Base-by-base conservation (phyloP, 768 basidiomycete genomes). In the Boletus reticulatus region DNA sequence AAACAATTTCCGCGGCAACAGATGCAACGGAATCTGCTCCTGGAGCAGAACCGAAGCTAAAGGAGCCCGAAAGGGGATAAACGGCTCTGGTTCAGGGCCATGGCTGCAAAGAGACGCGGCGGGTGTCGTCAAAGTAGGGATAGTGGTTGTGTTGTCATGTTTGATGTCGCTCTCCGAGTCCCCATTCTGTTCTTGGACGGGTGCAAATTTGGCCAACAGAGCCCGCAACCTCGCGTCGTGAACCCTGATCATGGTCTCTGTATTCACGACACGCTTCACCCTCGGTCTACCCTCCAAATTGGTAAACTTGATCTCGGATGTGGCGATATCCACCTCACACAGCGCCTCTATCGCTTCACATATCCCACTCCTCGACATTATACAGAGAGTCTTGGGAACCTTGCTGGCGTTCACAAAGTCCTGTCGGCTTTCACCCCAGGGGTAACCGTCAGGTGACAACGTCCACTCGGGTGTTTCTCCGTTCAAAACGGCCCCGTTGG, bases 1-100 rank as follows among this genome's bases (percentile, higher is more conserved):
- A 22, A 74, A 57, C 11, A 80, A 67, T n/a, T 61, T 76, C 59
- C 73, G 56, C 0, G 80, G 80, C 19, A 78, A 68, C 5, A 75
- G 62, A 37, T 72, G 53, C 7, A 67, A 52, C 0, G 75, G 71
- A 32, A 78, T 60, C 5, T 65, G 67, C 4, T 74, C 64, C 54
- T 75, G 69, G 24, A 78, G 71, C 14, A 49, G 44, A 19, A 60
- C 4, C 37, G 71, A 75, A 3, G 31, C 61, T 6, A 53, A 29
- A 24, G 56, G 58, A 4, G 47, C 29, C 17, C 47, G 31, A 27
- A 79, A 80, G 0, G 79, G 79, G 2, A 64, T 61, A 6, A 74
- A 51, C 4, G 78, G 76, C 75, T 77, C 77, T 17, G 73, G 74
- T 14, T 63, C 52, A 7, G 78, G 75, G 48, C 80, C 78, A 39